Evolutionary conservation across 345 rosid genomes (phyloP), one percentile per base, ranked within the genome.

Genomic region (Pugionium cornutum): DNA sequence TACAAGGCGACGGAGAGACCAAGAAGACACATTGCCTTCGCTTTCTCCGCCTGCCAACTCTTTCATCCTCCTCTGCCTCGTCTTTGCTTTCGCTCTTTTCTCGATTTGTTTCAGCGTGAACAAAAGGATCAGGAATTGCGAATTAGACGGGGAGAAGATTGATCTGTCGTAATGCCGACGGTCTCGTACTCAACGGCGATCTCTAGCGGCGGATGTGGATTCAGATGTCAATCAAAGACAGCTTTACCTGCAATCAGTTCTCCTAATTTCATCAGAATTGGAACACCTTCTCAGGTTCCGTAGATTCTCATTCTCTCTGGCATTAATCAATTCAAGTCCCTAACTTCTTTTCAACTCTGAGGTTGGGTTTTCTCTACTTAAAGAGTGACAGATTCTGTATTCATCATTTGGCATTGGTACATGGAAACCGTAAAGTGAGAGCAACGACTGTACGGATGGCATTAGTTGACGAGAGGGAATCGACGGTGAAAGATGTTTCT

Each of bases 391-490:
- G 74, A 30, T 68, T 77, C 5, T 28, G 34, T 34, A 30, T 54
- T 10, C 62, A 79, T 67, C 79, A 29, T 65, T 61, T 86, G 55
- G 64, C 66, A 54, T 47, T 66, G 42, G 58, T 47, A 46, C 50
- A 52, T 51, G 66, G 72, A 4, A 76, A 75, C 32, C 26, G 69
- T 32, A 70, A 32, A 40, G 53, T 42, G 26, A 75, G 48, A 67
- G 53, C 62, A 37, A 29, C 74, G 53, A 35, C 5, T 26, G 58
- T 82, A 6, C 52, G 80, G 18, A 86, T 82, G 91, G 78, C 96
- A 50, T 77, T 92, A 64, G 84, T 92, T 37, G 89, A 89, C 40
- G 86, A 88, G 82, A 89, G 83, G 75, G 76, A 58, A 54, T 70
- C 84, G 27, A 72, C 48, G 43, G 76, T 56, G 27, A 83, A 68